Percentiles rank a stretch among this genome's conserved stretches.
phyloP scores from a whole-genome alignment of 768 basidiomycete species.

The Boletus rubropictus region DNA sequence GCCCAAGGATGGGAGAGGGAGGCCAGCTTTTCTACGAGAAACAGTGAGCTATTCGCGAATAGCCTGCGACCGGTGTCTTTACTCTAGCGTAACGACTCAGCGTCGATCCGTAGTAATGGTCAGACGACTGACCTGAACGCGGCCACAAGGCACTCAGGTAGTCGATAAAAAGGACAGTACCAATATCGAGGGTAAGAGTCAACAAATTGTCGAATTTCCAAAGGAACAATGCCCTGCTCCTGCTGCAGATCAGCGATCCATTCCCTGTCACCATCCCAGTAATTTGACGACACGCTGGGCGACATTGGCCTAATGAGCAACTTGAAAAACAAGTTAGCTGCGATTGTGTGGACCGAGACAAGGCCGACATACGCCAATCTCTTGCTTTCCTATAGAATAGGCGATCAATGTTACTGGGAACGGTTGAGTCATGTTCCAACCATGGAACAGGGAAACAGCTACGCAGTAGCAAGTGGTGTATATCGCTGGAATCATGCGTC shows the following conservation, averaged over 20 bases:
- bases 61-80: slow-evolving; percentile 42
- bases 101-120: background rate
- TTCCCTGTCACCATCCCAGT: slow-evolving; percentile 54
- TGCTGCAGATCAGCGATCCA: slow-evolving; percentile 7
- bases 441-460: slow-evolving; percentile 19
- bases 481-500: slow-evolving; percentile 60
- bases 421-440: background rate
- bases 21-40: slow-evolving; percentile 45
- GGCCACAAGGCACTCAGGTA: slow-evolving; percentile 63
- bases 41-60: slow-evolving; percentile 42
- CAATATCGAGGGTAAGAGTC: slow-evolving; percentile 55
- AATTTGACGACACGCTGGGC: slow-evolving; percentile 56
- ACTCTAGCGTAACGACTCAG: slow-evolving; percentile 35
- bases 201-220: slow-evolving; percentile 59
- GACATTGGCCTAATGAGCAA: slow-evolving; percentile 55
- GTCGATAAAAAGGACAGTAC: slow-evolving; percentile 56
- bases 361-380: slow-evolving; percentile 55
- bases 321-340: slow-evolving; percentile 30
- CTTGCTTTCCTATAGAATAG: slow-evolving; percentile 53
- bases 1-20: slow-evolving; percentile 39
- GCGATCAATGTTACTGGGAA: slow-evolving; percentile 38
- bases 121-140: slow-evolving; percentile 43
- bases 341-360: slow-evolving; percentile 4
- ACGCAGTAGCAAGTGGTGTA: slow-evolving; percentile 53
- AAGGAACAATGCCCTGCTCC: slow-evolving; percentile 45